Percentiles rank a stretch among this genome's conserved stretches.
Evolutionary conservation across 352 stramenopile genomes (phyloP).

Genomic region (Blastocystis hominis): DNA sequence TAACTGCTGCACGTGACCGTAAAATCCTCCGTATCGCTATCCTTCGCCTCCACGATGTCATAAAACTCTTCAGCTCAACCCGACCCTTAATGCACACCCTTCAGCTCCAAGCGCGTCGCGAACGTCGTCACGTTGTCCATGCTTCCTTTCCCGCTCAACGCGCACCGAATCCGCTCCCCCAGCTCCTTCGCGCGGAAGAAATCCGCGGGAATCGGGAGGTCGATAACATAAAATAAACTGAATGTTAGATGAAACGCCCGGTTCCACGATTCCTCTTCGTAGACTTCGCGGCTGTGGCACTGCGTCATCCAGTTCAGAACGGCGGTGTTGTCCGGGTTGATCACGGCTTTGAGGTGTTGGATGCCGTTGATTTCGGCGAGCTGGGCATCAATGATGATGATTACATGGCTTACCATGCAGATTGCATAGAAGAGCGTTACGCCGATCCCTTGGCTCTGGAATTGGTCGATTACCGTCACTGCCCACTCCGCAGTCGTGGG

Average conservation of each 20-base stretch:
- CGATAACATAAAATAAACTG: slow-evolving; percentile 23
- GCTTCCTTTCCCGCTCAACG: not conserved
- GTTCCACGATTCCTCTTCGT: slow-evolving; percentile 4
- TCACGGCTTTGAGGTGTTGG: slow-evolving; percentile 33
- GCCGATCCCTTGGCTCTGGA: slow-evolving; percentile 41
- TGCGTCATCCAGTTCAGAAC: slow-evolving; percentile 36
- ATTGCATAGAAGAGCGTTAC: slow-evolving; percentile 38
- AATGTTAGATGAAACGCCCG: not conserved
- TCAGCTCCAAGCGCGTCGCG: slow-evolving; percentile 18
- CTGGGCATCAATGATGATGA: not conserved
- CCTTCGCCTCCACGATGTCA: slow-evolving; percentile 34
- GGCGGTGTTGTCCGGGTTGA: slow-evolving; percentile 49
- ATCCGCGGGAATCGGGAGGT: slow-evolving; percentile 26
- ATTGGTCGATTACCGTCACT: slow-evolving; percentile 48
- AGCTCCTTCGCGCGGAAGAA: slow-evolving; percentile 24
- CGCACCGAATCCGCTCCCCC: not conserved
- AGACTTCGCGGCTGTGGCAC: slow-evolving; percentile 26
- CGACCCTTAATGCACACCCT: not conserved
- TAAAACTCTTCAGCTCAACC: slow-evolving; percentile 23
- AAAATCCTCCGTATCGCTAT: slow-evolving; percentile 48
- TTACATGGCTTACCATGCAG: not conserved
- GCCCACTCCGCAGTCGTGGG: slow-evolving; percentile 41
- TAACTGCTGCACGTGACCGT: slow-evolving; percentile 45
- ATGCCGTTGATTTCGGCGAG: slow-evolving; percentile 40
- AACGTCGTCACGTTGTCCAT: slow-evolving; percentile 42